Conservation (phyloP, 179 eudicot species). For the Silene coronaria region DNA sequence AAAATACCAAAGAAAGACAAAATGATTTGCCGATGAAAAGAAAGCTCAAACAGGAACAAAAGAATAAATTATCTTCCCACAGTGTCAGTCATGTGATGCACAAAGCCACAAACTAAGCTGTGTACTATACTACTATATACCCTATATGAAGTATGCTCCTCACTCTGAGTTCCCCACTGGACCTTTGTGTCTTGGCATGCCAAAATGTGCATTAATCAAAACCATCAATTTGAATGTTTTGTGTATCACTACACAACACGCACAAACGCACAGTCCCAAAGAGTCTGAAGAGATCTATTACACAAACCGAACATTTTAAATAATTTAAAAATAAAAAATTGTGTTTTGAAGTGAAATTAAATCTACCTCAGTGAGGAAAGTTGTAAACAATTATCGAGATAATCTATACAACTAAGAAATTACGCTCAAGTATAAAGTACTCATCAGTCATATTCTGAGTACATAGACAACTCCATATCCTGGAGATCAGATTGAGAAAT, state of each 20-base stretch:
- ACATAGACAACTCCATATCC: no score
- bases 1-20: background rate
- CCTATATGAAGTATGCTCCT: background rate
- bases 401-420: no score
- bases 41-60: background rate
- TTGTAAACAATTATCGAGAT: no score
- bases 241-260: background rate
- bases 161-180: background rate
- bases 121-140: background rate
- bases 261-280: background rate
- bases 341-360: background rate
- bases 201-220: background rate
- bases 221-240: slow-evolving; percentile 1
- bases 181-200: background rate
- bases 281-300: background rate
- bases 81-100: background rate
- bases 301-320: background rate
- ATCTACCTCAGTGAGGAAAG: no score
- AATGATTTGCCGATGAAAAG: background rate
- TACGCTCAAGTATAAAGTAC: no score
- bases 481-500: no score
- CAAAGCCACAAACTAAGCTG: background rate
- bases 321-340: no score
- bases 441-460: no score
- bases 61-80: background rate